Base-by-base conservation (phyloP, 345 rosid genomes). In the Noccaea caerulescens region DNA sequence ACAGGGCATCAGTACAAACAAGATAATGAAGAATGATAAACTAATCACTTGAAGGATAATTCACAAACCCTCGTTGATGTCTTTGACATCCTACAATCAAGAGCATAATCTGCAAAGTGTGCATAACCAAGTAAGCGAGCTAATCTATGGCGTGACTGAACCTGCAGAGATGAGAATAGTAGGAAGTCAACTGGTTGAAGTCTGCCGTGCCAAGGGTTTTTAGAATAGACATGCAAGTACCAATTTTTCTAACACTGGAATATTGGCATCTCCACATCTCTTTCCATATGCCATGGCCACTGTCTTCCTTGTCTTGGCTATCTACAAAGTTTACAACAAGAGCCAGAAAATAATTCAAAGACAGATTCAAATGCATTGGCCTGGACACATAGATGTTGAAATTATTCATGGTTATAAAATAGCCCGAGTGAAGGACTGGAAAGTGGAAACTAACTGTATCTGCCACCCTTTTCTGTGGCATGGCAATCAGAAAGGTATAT, bases 111-210 rank as follows among this genome's bases (percentile, higher is more conserved):
- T 8, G 97, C 94, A 50, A 84, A 93, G 79, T 85, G 90, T 65
- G 93, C 81, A 84, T 87, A 85, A 66, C 93, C 98, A 79, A 91
- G 86, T 60, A 89, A 73, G 43, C 96, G 82, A 71, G 96, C 94
- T 79, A 85, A 77, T 75, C 85, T 93, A 69, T 91, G 97, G 72
- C 98, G 98, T 54, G 80, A 72, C 52, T 89, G 88, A 41, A 91
- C 95, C 98, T 93, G 73, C 62, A 76, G 64, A 69, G 41, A 50
- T 33, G 30, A 55, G 76, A 52, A 63, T 18, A 58, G 34, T 25
- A 50, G 34, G 18, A 71, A 5, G 44, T 59, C 46, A 64, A 47
- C 39, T 45, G 61, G 37, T 5, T 58, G 43, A 65, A 58, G 43
- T 16, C 51, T 52, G 71, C 58, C 6, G 9, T 47, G 41, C 46